Evolutionary conservation across 2,329 filamentous ascomycete species (phyloP).

Genomic region (Coniochaeta sp.): DNA sequence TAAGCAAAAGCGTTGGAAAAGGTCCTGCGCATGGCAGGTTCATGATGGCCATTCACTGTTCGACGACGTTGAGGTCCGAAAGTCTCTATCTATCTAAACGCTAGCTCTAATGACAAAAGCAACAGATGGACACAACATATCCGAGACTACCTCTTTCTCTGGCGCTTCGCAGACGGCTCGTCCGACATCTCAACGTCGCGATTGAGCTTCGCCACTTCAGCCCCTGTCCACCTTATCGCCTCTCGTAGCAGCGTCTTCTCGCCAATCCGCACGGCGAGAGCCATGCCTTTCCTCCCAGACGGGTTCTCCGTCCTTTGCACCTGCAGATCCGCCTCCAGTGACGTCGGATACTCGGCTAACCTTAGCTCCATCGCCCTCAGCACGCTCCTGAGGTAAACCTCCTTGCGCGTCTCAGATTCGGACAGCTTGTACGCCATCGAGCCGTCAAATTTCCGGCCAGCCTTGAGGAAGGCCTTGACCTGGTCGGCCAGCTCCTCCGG

Average conservation of each 20-base stretch:
- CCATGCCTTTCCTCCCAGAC: conserved; percentile 16
- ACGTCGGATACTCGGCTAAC: conserved; percentile 20
- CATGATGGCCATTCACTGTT: background rate
- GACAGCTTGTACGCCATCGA: conserved; percentile 28
- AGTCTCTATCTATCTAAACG: background rate
- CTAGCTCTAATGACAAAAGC: background rate
- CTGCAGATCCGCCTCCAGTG: conserved; percentile 20
- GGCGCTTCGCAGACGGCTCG: conserved; percentile 18
- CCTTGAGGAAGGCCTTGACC: conserved; percentile 42
- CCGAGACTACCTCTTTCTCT: conserved; percentile 7
- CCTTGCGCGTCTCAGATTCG: conserved; percentile 43
- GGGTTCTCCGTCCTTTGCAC: conserved; percentile 5
- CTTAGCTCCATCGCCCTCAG: conserved; percentile 18
- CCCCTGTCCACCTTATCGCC: conserved; percentile 15
- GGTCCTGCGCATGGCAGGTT: background rate
- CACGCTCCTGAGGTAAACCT: conserved; percentile 34
- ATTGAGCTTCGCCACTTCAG: conserved; percentile 10
- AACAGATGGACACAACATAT: background rate
- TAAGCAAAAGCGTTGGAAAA: background rate
- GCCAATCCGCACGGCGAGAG: conserved; percentile 25
- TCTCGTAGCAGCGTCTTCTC: conserved; percentile 26
- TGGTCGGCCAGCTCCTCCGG: conserved; percentile 46
- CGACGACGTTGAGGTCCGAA: no score
- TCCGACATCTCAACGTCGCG: conserved; percentile 10
- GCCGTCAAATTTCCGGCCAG: conserved; percentile 33